These are phyloP conservation scores for Fusarium albidum DNA, from an alignment of 2,329 filamentous ascomycete species.

Conservation along the genomic window DNA sequence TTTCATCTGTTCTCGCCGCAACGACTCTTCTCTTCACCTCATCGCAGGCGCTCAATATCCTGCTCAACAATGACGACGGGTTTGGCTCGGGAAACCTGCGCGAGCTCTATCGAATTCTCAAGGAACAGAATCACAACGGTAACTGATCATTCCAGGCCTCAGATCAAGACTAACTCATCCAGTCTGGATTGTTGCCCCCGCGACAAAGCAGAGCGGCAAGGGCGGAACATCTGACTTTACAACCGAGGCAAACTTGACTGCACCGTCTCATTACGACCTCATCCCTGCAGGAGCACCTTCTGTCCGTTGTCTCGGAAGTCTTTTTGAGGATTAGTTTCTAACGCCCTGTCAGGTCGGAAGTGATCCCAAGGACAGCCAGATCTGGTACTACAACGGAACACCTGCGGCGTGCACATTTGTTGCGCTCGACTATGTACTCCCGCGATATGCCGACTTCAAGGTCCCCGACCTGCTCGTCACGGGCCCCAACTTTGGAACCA, in stretches of 20 bases:
- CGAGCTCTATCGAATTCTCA: conserved; percentile 42
- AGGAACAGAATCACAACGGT: conserved; percentile 42
- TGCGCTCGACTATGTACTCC: conserved; percentile 64
- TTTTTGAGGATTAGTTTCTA: background rate
- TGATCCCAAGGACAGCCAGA: conserved; percentile 60
- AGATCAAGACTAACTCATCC: accelerated
- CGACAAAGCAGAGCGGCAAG: conserved; percentile 42
- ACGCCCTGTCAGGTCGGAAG: conserved; percentile 47
- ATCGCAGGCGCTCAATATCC: conserved; percentile 39
- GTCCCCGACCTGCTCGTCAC: conserved; percentile 62
- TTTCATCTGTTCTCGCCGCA: conserved; percentile 27
- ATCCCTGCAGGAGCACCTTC: conserved; percentile 42
- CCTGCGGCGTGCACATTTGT: conserved; percentile 64
- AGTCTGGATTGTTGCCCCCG: conserved; percentile 45
- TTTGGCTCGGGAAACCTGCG: conserved; percentile 43
- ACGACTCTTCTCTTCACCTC: conserved; percentile 25
- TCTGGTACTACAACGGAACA: conserved; percentile 70
- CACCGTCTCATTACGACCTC: conserved; percentile 38
- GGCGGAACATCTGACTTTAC: conserved; percentile 42
- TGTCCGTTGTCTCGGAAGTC: conserved; percentile 1
- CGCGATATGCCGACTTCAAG: conserved; percentile 55
- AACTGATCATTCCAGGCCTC: accelerated
- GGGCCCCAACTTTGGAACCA: conserved; percentile 64
- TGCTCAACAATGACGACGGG: conserved; percentile 44
- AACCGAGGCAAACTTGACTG: conserved; percentile 39